phyloP scores from a whole-genome alignment of 306 rosid genomes.

The Cyclanthera cordifolia region DNA sequence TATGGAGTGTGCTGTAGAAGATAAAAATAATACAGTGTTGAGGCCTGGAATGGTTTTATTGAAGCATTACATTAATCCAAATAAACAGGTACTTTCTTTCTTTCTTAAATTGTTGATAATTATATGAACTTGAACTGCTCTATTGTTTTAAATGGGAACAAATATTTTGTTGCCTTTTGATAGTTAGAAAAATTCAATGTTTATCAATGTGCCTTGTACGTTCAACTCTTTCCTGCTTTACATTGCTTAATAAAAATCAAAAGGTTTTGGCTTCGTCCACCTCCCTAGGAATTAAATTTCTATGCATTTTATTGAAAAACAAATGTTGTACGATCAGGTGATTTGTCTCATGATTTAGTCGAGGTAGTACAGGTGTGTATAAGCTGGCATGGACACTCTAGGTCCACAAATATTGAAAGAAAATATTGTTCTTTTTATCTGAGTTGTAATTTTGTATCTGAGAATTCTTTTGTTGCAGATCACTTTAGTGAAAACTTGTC shows the following conservation, averaged over 20 bases:
- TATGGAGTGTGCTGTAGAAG: neutral
- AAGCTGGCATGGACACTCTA: no score
- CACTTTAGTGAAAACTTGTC: constrained; percentile 30
- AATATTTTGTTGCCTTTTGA: neutral
- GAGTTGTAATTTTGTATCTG: neutral
- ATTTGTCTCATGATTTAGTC: no score
- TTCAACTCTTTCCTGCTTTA: neutral
- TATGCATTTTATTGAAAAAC: no score
- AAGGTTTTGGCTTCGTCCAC: no score
- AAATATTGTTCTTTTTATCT: neutral
- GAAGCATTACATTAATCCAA: constrained; percentile 27
- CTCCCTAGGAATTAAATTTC: no score
- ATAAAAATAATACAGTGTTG: constrained; percentile 15
- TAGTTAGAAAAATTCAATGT: no score
- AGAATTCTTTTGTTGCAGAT: constrained; percentile 25
- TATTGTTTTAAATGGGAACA: neutral
- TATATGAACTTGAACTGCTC: neutral
- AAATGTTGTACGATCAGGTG: no score
- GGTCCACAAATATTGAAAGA: no score
- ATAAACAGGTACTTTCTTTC: constrained; percentile 32
- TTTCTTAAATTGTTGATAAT: neutral
- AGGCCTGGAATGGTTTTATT: constrained; percentile 58
- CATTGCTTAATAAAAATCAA: neutral
- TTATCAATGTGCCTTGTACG: neutral
- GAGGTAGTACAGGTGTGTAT: no score